A percentile compares a stretch with the other conserved stretches of the same genome.
Conservation (phyloP, 73 alveolate genomes). For the Halteria grandinella region DNA sequence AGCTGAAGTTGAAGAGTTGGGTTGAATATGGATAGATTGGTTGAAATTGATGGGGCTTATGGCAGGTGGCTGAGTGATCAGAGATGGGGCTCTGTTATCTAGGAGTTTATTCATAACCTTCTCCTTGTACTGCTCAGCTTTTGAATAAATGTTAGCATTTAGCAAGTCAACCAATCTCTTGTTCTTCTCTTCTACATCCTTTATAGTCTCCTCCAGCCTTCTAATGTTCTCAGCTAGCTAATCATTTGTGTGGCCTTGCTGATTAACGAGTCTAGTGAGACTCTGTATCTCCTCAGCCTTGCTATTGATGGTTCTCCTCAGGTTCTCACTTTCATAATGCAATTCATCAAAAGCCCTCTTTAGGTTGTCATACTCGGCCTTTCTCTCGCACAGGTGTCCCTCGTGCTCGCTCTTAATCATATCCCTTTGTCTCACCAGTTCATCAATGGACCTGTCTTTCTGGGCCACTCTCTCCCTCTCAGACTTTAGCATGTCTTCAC, state of each 20-base stretch:
- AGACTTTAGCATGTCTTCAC: background rate
- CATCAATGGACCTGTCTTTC: background rate
- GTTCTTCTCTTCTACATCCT: slow-evolving; percentile 57
- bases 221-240: slow-evolving; percentile 7
- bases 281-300: slow-evolving; percentile 26
- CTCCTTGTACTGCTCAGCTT: slow-evolving; percentile 62
- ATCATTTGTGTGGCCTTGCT: background rate
- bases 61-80: too few species aligned
- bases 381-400: background rate
- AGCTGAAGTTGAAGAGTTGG: background rate
- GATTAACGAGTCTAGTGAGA: background rate
- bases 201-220: slow-evolving; percentile 27
- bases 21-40: background rate
- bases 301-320: background rate
- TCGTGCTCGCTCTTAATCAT: slow-evolving; percentile 1
- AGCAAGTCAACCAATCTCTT: slow-evolving; percentile 55
- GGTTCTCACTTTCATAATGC: slow-evolving; percentile 30
- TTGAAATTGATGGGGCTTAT: too few species aligned
- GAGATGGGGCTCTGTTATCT: slow-evolving; percentile 4
- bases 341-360: slow-evolving; percentile 44
- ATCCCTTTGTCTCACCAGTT: slow-evolving; percentile 1
- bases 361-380: slow-evolving; percentile 12
- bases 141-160: slow-evolving; percentile 50
- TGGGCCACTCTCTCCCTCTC: background rate
- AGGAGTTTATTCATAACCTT: slow-evolving; percentile 39